A percentile compares a stretch with the other conserved stretches of the same genome.
phyloP scores from a whole-genome alignment of 2,329 filamentous ascomycete genomes.

The Fusarium sp. region DNA sequence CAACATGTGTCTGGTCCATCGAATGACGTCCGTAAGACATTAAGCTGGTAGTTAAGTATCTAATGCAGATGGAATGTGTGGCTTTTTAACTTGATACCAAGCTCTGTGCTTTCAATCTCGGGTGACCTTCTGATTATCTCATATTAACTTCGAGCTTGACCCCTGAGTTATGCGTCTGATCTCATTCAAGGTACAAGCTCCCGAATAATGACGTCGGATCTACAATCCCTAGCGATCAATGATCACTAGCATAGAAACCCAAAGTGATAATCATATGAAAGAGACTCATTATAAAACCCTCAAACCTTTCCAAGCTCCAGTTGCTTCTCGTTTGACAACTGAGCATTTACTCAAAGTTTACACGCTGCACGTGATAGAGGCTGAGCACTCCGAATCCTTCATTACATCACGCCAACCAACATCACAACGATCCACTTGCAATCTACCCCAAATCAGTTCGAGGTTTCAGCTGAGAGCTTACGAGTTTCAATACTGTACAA shows the following conservation, averaged over 20 bases:
- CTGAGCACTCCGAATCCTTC: conserved; percentile 5
- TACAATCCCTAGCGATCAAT: neutral
- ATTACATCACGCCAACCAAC: conserved; percentile 23
- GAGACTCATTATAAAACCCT: neutral
- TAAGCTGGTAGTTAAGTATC: neutral
- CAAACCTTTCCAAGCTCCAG: neutral
- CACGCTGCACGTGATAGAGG: conserved; percentile 26
- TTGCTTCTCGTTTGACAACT: neutral
- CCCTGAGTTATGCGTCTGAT: conserved; percentile 24
- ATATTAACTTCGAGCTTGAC: neutral
- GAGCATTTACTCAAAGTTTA: neutral
- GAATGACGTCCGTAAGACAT: neutral
- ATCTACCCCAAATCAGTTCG: conserved; percentile 4
- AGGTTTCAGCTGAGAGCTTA: conserved; percentile 8
- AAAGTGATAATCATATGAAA: neutral
- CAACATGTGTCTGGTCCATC: neutral
- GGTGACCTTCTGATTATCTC: neutral
- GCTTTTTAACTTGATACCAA: neutral
- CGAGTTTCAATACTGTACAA: conserved; percentile 10
- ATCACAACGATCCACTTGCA: conserved; percentile 13
- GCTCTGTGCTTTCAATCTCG: neutral
- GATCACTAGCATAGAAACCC: neutral
- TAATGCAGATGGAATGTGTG: conserved; percentile 8
- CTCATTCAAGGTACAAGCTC: conserved; percentile 4
- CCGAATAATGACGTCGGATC: conserved; percentile 30